Base-by-base conservation (phyloP, 805 yeast species). In the Kluyveromyces starmeri region DNA sequence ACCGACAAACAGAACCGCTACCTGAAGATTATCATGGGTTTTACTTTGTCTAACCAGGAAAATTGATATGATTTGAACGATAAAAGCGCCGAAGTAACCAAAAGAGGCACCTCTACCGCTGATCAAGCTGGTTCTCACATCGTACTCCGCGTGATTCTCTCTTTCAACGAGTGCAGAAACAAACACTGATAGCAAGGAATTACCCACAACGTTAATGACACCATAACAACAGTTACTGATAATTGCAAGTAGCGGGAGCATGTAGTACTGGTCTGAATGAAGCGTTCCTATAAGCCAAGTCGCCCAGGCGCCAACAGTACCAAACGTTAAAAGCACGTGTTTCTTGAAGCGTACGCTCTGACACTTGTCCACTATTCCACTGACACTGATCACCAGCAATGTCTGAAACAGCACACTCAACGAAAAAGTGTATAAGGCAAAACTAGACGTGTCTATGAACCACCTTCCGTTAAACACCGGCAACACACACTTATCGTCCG, bases 121-220 rank as follows among this genome's bases (percentile, higher is more conserved):
- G 7, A 79, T 67, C 27, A 60, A 55, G 1, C 78, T 63, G 2
- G 75, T 67, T 5, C 69, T 28, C 19, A 62, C 58, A 7, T 73
- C 70, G 13, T 30, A 32, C 4, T 40, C 27, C 17, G 33, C 35
- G 4, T 30, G 14, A n/a, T 27, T 30, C 8, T 30, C 32, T 2
- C 28, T 28, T 12, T 24, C 34, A 15, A 58, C 38, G 32, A 62
- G 61, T 38, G 69, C 68, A 11, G 66, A 56, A 2, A 75, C 80
- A 23, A 82, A 55, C 1, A 71, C 64, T 0, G 92, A 86, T 27
- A 82, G 53, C 43, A 73, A 72, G 1, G 92, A 77, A 52, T 82
- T 83, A 5, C 86, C 88, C 44, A 86, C 79, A 8, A 82, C 89
- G 36, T 77, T 77, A 3, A 78, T 84, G 7, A 81, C 83, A 1